phyloP scores from a whole-genome alignment of 306 rosid genomes.

The Quercus robur region DNA sequence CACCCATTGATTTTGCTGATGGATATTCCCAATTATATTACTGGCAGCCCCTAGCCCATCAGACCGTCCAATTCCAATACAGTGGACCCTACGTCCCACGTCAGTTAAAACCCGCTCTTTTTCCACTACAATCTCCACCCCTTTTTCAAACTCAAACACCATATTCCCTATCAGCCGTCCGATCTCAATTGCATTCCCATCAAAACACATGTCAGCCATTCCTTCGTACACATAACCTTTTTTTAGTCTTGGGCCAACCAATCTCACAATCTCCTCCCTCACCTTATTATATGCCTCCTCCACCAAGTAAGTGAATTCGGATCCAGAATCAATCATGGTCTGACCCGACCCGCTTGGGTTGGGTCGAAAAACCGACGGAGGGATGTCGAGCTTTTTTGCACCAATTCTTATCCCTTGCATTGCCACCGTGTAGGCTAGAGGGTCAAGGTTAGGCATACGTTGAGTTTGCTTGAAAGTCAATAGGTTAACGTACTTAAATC shows the following conservation, averaged over 20 bases:
- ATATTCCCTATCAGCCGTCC: constrained; percentile 65
- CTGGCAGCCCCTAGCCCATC: constrained; percentile 62
- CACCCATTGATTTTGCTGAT: constrained; percentile 84
- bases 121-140: constrained; percentile 57
- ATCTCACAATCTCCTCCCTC: constrained; percentile 46
- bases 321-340: constrained; percentile 85
- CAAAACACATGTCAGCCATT: constrained; percentile 71
- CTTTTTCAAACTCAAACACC: constrained; percentile 65
- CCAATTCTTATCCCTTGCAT: constrained; percentile 65
- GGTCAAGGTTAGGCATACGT: constrained; percentile 80
- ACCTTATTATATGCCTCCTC: constrained; percentile 71
- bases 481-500: constrained; percentile 44
- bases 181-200: constrained; percentile 30
- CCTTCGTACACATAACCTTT: constrained; percentile 63
- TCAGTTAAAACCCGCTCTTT: constrained; percentile 52
- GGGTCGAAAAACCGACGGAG: constrained; percentile 45
- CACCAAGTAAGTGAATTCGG: constrained; percentile 64
- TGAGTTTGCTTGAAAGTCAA: constrained; percentile 54
- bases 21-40: constrained; percentile 78
- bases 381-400: constrained; percentile 32
- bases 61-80: constrained; percentile 78
- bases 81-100: constrained; percentile 72
- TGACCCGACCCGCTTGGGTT: constrained; percentile 78
- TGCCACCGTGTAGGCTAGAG: constrained; percentile 62
- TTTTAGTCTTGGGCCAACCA: constrained; percentile 55